Evolutionary conservation across 169 alveolate species (phyloP).

Genomic region (Plasmodium inui): DNA sequence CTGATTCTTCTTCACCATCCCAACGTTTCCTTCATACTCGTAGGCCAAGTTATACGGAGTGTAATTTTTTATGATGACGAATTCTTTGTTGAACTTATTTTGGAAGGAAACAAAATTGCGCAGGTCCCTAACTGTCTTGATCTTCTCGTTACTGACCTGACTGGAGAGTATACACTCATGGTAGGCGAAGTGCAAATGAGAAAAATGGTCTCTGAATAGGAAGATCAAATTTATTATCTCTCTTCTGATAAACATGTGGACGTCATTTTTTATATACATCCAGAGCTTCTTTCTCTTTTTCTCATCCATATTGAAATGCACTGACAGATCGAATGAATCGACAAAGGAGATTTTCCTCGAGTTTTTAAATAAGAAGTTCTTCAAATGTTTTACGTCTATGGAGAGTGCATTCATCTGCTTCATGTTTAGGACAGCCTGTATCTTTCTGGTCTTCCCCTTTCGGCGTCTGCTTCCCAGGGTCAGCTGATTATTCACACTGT

Average conservation of each 20-base stretch:
- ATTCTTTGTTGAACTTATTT: background rate
- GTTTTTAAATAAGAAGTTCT: conserved; percentile 5
- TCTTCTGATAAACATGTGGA: conserved; percentile 10
- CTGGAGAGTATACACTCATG: conserved; percentile 1
- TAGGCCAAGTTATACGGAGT: conserved; percentile 25
- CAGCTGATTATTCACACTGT: conserved; percentile 26
- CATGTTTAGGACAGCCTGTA: background rate
- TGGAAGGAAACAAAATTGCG: background rate
- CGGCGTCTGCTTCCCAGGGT: background rate
- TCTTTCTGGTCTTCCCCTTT: conserved; percentile 4
- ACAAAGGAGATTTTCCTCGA: conserved; percentile 4
- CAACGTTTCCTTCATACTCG: conserved; percentile 32
- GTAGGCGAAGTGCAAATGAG: conserved; percentile 12
- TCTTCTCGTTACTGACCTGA: background rate
- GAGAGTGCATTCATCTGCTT: conserved; percentile 1
- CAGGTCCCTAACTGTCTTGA: background rate
- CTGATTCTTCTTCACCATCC: conserved; percentile 11
- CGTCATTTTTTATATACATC: conserved; percentile 36
- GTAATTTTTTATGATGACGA: conserved; percentile 23
- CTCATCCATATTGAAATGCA: conserved; percentile 10
- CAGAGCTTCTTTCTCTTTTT: conserved; percentile 22
- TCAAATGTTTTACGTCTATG: background rate
- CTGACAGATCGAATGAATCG: conserved; percentile 26
- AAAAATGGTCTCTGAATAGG: conserved; percentile 9
- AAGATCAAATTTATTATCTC: conserved; percentile 25